Evolutionary conservation across 768 basidiomycete genomes (phyloP), one percentile per base, ranked within the genome.

Genomic region (Suillus bovinus): DNA sequence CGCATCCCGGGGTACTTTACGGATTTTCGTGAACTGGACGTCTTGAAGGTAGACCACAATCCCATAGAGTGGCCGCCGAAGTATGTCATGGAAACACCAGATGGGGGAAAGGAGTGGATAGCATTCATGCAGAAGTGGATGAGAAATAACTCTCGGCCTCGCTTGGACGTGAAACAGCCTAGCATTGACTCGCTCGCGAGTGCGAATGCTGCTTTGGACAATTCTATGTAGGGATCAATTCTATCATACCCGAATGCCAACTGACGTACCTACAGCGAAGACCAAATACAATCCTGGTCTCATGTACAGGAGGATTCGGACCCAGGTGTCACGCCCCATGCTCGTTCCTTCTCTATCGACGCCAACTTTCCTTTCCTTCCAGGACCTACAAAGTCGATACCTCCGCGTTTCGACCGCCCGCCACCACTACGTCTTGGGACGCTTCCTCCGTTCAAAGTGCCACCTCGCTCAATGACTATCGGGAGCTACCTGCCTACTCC

Each of bases 21-120:
- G 4, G 83, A 87, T 58, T 96, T 97, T 71, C 76, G 76, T 34
- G 79, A 82, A 57, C 80, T 99, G 44, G 86, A 86, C 53, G 83
- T 97, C 36, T 80, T 99, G 68, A 93, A 93, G 74, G 79, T 92
- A 10, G 95, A 96, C 66, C 86, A 89, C 65, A 99, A 99, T 71
- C 96, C 96, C 4, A 83, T 97, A 42, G 90, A 94, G 74, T 99
- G 95, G 94, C 96, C 96, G 0, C 90, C 93, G 8, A 82, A 79
- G 64, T 62, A 78, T 54, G 77, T 90, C 16, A 71, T 89, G 71
- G 82, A 83, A 49, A 69, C 72, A 20, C 74, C 78, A 36, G 80
- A 84, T 56, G 79, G 79, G 20, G 84, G 88, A 80, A 84, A 83
- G 70, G 82, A 86, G 47, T 94, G 93, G 89, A 86, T 96, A 58